phyloP scores from a whole-genome alignment of 2,329 filamentous ascomycete species.

The Fusarium euwallaceae region DNA sequence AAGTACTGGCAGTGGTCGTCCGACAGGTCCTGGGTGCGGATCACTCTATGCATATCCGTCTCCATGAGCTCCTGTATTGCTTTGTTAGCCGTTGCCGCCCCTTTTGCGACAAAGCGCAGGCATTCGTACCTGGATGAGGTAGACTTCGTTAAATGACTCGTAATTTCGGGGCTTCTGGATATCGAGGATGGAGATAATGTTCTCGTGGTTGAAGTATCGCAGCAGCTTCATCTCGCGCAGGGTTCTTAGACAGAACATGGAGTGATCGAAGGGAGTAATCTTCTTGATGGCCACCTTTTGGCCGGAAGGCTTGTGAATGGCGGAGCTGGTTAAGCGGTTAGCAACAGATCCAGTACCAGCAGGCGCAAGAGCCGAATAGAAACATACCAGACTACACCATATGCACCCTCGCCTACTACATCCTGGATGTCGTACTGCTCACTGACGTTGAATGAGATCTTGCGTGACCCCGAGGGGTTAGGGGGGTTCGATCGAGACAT shows the following conservation, averaged over 20 bases:
- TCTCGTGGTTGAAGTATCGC: conserved; percentile 99
- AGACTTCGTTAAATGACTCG: conserved; percentile 96
- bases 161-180: conserved; percentile 98
- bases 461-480: conserved; percentile 77
- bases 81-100: conserved; percentile 19
- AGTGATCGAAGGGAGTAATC: conserved; percentile 99
- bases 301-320: conserved; percentile 96
- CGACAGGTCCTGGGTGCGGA: conserved; percentile 97
- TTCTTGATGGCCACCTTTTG: conserved; percentile 99
- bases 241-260: conserved; percentile 97
- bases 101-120: conserved; percentile 7
- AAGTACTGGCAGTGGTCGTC: conserved; percentile 99
- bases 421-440: conserved; percentile 99
- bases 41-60: conserved; percentile 99
- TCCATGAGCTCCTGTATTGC: conserved; percentile 90
- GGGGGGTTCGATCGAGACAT: conserved; percentile 70
- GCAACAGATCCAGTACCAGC: not conserved
- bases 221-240: conserved; percentile 99
- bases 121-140: conserved; percentile 88
- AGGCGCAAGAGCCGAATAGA: not conserved
- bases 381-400: conserved; percentile 95
- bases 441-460: conserved; percentile 99
- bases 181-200: conserved; percentile 99
- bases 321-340: conserved; percentile 73
- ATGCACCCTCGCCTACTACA: conserved; percentile 98